Conservation (phyloP, 106 monocot genomes). For the Allium fistulosum region DNA sequence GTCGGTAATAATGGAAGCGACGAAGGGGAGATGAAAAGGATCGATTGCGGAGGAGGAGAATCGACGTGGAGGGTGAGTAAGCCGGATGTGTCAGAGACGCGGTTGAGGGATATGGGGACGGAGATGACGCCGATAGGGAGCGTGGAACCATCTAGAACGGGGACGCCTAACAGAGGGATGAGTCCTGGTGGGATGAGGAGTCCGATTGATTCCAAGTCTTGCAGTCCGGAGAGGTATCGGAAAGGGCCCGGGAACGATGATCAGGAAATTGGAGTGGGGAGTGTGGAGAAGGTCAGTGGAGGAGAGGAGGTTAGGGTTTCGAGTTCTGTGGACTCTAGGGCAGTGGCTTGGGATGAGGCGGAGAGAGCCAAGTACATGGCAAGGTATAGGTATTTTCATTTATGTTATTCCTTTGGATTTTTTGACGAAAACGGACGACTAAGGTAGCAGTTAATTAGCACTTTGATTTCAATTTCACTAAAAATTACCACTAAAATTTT, state of each 20-base stretch:
- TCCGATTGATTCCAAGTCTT: constrained; percentile 62
- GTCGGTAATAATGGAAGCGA: constrained; percentile 21
- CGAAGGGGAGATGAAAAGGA: constrained; percentile 84
- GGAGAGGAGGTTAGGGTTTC: constrained; percentile 2
- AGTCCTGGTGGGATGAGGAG: constrained; percentile 51
- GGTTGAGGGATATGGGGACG: constrained; percentile 84
- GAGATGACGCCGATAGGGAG: constrained; percentile 96
- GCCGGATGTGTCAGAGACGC: constrained; percentile 36
- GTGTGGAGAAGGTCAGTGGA: constrained; percentile 1
- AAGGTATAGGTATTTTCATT: constrained; percentile 23
- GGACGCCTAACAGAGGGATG: constrained; percentile 56
- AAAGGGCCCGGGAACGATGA: constrained; percentile 8
- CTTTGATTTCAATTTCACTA: too few species aligned
- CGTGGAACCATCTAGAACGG: constrained; percentile 74
- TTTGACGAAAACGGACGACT: too few species aligned
- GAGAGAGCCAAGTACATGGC: constrained; percentile 73
- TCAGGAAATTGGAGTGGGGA: neutral
- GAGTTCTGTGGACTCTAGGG: constrained; percentile 54
- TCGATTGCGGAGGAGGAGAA: constrained; percentile 34
- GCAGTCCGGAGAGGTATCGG: constrained; percentile 44
- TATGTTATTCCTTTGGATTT: too few species aligned
- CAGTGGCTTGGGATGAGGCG: constrained; percentile 70
- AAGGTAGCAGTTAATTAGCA: too few species aligned
- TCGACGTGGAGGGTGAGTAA: constrained; percentile 15
- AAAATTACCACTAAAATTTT: too few species aligned